Evolutionary conservation across 2,329 filamentous ascomycete species (phyloP), one percentile per base, ranked within the genome.

Genomic region (Ophiostoma ips): DNA sequence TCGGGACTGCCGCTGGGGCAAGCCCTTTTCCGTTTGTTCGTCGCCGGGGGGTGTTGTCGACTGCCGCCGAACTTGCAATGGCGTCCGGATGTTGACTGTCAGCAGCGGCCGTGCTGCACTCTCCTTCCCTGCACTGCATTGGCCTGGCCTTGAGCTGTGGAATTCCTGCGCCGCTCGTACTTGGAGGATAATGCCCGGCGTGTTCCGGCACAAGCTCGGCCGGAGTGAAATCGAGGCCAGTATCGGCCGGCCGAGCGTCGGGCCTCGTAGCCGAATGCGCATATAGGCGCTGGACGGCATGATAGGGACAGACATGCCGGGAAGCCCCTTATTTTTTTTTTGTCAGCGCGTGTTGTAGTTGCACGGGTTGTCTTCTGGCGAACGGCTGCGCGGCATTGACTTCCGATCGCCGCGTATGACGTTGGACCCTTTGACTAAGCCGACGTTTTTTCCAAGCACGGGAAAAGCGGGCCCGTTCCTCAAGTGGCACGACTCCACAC

Each of bases 31-130:
- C 11, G 40, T 33, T 18, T 33, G 30, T 2, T 43, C 37, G 13
- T 18, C 37, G 18, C 37, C 15, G 18, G 30, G 19, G 7, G 50
- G 34, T 16, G 53, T 48, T 5, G 48, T 51, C 13, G 51, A 37
- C 9, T 41, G 21, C 34, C 47, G 18, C 19, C 35, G 45, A 35
- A 43, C n/a, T 11, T 38, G 44, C 12, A 18, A n/a, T 10, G 40
- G 16, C 15, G 30, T 30, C 24, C 21, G 15, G 9, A 43, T 11
- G 5, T n/a, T 18, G 19, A 49, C 19, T 4, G 38, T 36, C 10
- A 38, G 1, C 35, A 3, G 35, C 35, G 35, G 13, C 21, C 15
- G 10, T 18, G 24, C 19, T 15, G 38, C 24, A 15, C 24, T 12
- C 24, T 28, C 24, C 24, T 28, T 28, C 24, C 24, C 5, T 8